A percentile compares a stretch with the other conserved stretches of the same genome.
Conservation (phyloP, 2,329 filamentous ascomycete genomes). For the Xylariaceae sp. region DNA sequence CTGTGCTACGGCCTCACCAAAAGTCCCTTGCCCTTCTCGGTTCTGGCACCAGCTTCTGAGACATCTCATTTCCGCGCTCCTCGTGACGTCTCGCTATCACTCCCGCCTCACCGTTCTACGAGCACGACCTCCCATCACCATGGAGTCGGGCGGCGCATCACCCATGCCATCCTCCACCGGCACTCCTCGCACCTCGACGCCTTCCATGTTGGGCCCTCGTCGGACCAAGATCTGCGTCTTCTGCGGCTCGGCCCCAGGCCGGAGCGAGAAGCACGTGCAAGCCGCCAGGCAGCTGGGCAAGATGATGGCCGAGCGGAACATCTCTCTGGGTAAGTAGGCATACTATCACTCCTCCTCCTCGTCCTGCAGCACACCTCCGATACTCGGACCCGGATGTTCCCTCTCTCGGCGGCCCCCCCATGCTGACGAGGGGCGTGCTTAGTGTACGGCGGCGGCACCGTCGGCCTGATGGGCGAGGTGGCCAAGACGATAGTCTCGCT, state of each 20-base stretch:
- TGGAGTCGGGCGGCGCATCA: conserved; percentile 34
- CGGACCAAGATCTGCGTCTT: conserved; percentile 80
- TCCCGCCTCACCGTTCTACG: too few relatives aligned
- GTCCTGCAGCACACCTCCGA: not conserved
- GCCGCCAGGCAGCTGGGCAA: conserved; percentile 69
- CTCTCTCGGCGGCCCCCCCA: conserved; percentile 1
- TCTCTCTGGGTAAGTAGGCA: conserved; percentile 58
- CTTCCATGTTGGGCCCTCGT: conserved; percentile 25
- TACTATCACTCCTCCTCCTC: not conserved
- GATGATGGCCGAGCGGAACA: conserved; percentile 67
- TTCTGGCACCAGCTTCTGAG: too few relatives aligned
- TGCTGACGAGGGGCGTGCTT: too few relatives aligned
- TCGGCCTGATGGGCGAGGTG: conserved; percentile 91
- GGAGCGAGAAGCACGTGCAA: conserved; percentile 64
- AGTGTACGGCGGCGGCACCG: conserved; percentile 93
- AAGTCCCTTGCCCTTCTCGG: too few relatives aligned
- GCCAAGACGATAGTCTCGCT: conserved; percentile 79
- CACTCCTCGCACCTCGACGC: conserved; percentile 24
- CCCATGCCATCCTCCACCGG: conserved; percentile 25
- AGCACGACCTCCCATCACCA: too few relatives aligned
- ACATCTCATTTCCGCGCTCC: too few relatives aligned
- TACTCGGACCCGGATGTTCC: not conserved
- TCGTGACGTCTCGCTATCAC: too few relatives aligned
- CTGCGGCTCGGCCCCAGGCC: conserved; percentile 76
- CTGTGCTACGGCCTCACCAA: too few relatives aligned